Evolutionary conservation across 305 asterid species (phyloP).

Genomic region (Rubia balearica): DNA sequence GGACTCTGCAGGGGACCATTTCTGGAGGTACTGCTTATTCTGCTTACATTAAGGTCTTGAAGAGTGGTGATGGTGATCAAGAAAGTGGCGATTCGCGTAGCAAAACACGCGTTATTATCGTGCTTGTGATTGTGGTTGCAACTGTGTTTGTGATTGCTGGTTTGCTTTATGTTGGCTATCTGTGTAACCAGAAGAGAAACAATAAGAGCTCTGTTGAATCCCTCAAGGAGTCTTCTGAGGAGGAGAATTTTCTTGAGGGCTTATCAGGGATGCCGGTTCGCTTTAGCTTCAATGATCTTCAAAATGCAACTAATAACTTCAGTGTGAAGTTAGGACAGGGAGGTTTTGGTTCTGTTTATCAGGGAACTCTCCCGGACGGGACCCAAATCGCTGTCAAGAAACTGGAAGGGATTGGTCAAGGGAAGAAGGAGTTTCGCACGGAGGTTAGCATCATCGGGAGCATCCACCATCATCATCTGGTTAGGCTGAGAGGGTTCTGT

Average conservation of each 20-base stretch:
- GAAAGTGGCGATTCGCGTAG: constrained; percentile 19
- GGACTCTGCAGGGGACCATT: constrained; percentile 49
- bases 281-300: constrained; percentile 66
- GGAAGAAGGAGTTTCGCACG: constrained; percentile 88
- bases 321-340: constrained; percentile 80
- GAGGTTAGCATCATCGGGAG: constrained; percentile 93
- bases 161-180: constrained; percentile 36
- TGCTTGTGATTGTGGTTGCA: constrained; percentile 40
- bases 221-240: constrained; percentile 55
- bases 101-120: constrained; percentile 29
- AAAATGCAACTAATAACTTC: constrained; percentile 66
- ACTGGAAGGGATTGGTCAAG: constrained; percentile 88
- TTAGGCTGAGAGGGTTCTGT: constrained; percentile 75
- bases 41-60: constrained; percentile 54
- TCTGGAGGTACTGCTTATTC: constrained; percentile 28
- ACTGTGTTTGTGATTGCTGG: constrained; percentile 40
- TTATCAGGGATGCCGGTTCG: constrained; percentile 91
- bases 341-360: constrained; percentile 93
- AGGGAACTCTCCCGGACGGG: constrained; percentile 69
- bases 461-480: constrained; percentile 82
- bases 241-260: constrained; percentile 58
- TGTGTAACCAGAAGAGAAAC: constrained; percentile 30
- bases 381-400: constrained; percentile 65
- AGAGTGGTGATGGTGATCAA: constrained; percentile 16
- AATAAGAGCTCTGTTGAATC: constrained; percentile 40